phyloP scores from a whole-genome alignment of 495 filamentous ascomycete genomes.

The Penicillium maclennaniae region DNA sequence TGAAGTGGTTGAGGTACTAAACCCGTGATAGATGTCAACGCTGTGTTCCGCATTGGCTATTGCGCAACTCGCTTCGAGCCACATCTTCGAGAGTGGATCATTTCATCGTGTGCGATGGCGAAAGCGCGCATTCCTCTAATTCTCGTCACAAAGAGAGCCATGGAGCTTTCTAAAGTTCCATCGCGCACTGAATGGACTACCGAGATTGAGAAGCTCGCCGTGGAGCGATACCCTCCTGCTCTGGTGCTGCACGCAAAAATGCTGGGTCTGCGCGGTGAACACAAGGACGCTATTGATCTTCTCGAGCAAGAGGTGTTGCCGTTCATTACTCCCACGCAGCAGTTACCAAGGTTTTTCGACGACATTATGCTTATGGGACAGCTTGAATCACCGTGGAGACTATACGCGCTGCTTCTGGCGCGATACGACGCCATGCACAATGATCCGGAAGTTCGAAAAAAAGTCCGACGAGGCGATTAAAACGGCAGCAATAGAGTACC shows the following conservation, averaged over 20 bases:
- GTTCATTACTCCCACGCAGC: slow-evolving; percentile 12
- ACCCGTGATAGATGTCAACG: slow-evolving; percentile 22
- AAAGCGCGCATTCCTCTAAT: slow-evolving; percentile 12
- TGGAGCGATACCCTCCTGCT: slow-evolving; percentile 25
- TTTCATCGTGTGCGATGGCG: slow-evolving; percentile 25
- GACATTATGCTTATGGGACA: slow-evolving; percentile 11
- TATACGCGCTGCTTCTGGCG: slow-evolving; percentile 23
- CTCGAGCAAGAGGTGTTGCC: slow-evolving; percentile 24
- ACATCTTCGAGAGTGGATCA: slow-evolving; percentile 23
- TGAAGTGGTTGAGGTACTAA: not conserved
- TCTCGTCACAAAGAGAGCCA: slow-evolving; percentile 7
- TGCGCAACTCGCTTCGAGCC: not conserved
- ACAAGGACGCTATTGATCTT: slow-evolving; percentile 19
- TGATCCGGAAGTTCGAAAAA: slow-evolving; percentile 1
- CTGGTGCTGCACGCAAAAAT: slow-evolving; percentile 31
- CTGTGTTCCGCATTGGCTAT: slow-evolving; percentile 26
- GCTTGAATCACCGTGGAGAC: slow-evolving; percentile 24
- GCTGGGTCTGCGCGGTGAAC: slow-evolving; percentile 19
- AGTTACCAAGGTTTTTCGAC: not conserved
- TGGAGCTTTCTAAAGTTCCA: slow-evolving; percentile 2
- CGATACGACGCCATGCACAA: slow-evolving; percentile 1
- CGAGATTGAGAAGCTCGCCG: slow-evolving; percentile 20
- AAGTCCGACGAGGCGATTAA: slow-evolving; percentile 11
- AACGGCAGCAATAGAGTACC: slow-evolving; percentile 29
- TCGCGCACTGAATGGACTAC: slow-evolving; percentile 10